phyloP scores from a whole-genome alignment of 495 filamentous ascomycete genomes.

The Trichoderma gamsii region DNA sequence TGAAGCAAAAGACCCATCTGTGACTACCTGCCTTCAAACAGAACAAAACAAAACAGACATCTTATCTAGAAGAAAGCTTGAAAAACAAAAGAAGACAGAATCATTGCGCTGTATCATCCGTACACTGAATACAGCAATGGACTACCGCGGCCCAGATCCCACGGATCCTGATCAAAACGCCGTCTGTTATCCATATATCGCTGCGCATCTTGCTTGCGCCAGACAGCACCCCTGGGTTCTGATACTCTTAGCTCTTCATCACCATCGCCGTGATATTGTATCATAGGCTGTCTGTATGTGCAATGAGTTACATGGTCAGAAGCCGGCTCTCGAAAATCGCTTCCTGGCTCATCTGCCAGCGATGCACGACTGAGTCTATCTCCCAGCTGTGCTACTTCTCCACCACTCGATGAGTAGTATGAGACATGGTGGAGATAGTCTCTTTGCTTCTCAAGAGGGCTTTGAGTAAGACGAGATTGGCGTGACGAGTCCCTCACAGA shows the following conservation, averaged over 20 bases:
- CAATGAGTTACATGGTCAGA: not conserved
- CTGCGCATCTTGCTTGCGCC: constrained; percentile 3
- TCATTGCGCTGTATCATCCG: not conserved
- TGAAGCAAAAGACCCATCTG: no score
- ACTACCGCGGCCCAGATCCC: not conserved
- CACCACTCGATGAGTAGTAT: not conserved
- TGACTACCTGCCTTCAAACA: no score
- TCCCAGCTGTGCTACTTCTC: not conserved
- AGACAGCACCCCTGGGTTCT: not conserved
- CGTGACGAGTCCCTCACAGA: not conserved
- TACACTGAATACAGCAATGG: not conserved
- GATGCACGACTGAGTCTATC: not conserved
- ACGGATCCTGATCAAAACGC: not conserved
- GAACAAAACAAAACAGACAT: no score
- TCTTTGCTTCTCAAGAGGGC: not conserved
- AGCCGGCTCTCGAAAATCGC: not conserved
- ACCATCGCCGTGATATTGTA: not conserved
- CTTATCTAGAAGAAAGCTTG: no score
- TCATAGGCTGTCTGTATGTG: not conserved
- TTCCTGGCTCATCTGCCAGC: not conserved
- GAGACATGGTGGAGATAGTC: not conserved
- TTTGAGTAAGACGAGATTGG: not conserved
- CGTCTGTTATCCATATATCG: not conserved
- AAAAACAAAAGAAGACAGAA: not conserved
- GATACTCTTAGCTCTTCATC: not conserved